Conservation (phyloP, 306 rosid species). For the Medicago arabica region DNA sequence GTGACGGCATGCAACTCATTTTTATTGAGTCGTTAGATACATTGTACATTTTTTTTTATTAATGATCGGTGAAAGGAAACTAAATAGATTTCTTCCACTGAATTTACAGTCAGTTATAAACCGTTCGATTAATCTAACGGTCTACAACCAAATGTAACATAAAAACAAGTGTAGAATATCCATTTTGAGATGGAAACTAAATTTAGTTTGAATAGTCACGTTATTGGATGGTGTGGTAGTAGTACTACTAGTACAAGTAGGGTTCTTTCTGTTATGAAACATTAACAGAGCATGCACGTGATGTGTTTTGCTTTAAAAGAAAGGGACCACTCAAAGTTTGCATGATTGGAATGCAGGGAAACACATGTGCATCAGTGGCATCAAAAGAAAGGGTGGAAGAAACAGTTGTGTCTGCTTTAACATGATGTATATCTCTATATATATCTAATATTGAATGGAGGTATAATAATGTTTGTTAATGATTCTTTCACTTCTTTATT, state of each 20-base stretch:
- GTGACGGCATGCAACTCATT: too few relatives aligned
- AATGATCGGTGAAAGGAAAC: background rate
- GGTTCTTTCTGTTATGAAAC: constrained; percentile 52
- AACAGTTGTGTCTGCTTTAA: constrained; percentile 57
- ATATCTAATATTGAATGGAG: background rate
- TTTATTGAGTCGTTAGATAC: constrained; percentile 1
- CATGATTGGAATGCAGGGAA: constrained; percentile 79
- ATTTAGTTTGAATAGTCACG: constrained; percentile 16
- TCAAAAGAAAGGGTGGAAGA: constrained; percentile 41
- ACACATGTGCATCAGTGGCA: constrained; percentile 75
- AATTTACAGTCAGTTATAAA: background rate
- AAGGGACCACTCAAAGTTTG: constrained; percentile 77
- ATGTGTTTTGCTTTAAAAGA: constrained; percentile 59
- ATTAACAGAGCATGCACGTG: constrained; percentile 71
- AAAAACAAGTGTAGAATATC: background rate
- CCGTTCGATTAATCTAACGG: background rate
- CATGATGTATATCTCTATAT: constrained; percentile 30
- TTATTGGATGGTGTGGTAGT: constrained; percentile 45
- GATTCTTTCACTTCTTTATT: constrained; percentile 29
- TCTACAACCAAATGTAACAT: background rate
- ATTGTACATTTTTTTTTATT: constrained; percentile 36
- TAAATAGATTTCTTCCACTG: background rate
- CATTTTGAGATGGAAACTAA: background rate
- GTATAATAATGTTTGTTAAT: constrained; percentile 14
- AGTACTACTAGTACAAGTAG: constrained; percentile 40